Conservation (phyloP, 2,329 filamentous ascomycete genomes). For the Emericellopsis atlantica region DNA sequence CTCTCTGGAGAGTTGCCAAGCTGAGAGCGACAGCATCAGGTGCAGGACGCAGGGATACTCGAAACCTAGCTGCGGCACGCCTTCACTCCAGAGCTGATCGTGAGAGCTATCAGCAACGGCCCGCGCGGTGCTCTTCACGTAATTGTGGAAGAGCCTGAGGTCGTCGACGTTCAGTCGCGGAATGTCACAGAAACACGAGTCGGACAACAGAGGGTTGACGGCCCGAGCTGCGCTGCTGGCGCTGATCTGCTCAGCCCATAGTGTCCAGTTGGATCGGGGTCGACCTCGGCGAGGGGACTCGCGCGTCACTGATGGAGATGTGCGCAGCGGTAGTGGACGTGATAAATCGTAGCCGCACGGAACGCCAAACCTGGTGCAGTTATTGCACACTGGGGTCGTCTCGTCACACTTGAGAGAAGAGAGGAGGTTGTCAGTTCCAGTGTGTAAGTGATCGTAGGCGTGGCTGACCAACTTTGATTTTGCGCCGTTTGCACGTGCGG, state of each 20-base stretch:
- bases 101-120: conserved; percentile 5
- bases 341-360: conserved; percentile 5
- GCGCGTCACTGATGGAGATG: background rate
- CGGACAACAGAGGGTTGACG: too few species aligned
- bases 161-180: conserved; percentile 7
- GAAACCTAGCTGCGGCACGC: conserved; percentile 11
- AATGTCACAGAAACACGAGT: background rate
- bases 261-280: conserved; percentile 6
- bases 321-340: background rate
- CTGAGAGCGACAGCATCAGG: conserved; percentile 10
- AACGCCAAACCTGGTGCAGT: conserved; percentile 7
- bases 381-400: conserved; percentile 7
- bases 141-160: conserved; percentile 13
- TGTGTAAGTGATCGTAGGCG: too few species aligned
- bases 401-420: conserved; percentile 6
- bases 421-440: background rate
- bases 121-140: conserved; percentile 7
- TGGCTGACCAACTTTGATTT: conserved; percentile 5
- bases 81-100: conserved; percentile 7
- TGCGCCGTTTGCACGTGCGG: conserved; percentile 7
- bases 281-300: conserved; percentile 4
- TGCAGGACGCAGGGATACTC: conserved; percentile 10
- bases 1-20: conserved; percentile 8
- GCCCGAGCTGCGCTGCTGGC: background rate
- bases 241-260: conserved; percentile 1